Conservation (phyloP, 495 filamentous ascomycete species). For the Chaetomidium leptoderma region DNA sequence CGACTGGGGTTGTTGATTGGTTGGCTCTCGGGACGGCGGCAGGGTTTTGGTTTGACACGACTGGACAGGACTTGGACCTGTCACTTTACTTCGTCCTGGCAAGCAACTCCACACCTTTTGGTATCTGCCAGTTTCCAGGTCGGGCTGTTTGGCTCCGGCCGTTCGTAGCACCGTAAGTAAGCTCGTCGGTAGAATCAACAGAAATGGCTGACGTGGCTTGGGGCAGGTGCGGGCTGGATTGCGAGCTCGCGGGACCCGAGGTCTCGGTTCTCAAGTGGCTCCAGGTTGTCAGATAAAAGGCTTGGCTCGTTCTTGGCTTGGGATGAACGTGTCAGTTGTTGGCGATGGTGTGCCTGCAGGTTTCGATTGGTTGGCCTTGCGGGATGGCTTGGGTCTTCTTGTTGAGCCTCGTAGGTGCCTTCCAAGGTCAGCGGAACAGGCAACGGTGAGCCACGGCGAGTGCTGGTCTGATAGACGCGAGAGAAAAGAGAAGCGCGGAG, state of each 20-base stretch:
- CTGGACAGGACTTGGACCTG: neutral
- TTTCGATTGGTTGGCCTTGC: constrained; percentile 13
- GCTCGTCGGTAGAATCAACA: neutral
- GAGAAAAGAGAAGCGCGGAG: neutral
- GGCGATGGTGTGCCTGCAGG: neutral
- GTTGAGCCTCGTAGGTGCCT: constrained; percentile 23
- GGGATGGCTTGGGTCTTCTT: constrained; percentile 4
- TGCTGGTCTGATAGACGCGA: neutral
- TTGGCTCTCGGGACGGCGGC: neutral
- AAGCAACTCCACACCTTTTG: neutral
- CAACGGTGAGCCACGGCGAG: constrained; percentile 8
- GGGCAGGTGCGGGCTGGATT: neutral
- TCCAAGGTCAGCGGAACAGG: neutral
- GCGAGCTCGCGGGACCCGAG: neutral
- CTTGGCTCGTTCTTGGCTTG: neutral
- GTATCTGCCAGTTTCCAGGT: neutral
- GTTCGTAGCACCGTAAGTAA: neutral
- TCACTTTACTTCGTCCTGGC: neutral
- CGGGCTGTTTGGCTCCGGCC: neutral
- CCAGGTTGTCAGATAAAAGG: neutral
- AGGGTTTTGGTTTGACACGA: neutral
- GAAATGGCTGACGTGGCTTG: neutral
- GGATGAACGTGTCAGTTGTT: neutral
- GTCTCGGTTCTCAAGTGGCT: neutral
- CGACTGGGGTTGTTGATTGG: constrained; percentile 7